Conservation (phyloP, 2,329 filamentous ascomycete species). For the Aspergillus floridensis region DNA sequence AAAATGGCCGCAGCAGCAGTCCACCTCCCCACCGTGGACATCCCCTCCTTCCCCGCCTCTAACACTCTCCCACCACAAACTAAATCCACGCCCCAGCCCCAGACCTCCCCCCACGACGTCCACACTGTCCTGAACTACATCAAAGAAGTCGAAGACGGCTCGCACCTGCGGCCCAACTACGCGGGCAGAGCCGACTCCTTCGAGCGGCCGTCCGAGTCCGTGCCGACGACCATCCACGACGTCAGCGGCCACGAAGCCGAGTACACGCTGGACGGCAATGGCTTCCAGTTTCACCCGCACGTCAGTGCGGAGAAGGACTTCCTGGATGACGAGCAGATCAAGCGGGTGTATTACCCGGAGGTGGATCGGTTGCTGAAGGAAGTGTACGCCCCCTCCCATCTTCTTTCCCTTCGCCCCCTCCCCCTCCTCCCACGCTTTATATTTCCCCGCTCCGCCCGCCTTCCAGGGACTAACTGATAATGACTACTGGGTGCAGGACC, state of each 20-base stretch:
- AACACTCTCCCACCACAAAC: background rate
- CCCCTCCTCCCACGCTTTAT: too few species aligned
- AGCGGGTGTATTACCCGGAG: conserved; percentile 46
- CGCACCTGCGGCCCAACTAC: conserved; percentile 40
- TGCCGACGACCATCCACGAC: conserved; percentile 42
- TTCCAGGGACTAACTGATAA: background rate
- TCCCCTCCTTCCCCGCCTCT: conserved; percentile 10
- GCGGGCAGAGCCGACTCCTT: conserved; percentile 41
- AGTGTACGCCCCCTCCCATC: conserved; percentile 22
- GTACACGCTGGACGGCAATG: conserved; percentile 48
- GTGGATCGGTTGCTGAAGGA: conserved; percentile 48
- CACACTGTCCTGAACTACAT: conserved; percentile 49
- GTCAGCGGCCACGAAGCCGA: conserved; percentile 44
- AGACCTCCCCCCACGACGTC: conserved; percentile 32
- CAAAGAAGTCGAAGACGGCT: conserved; percentile 45
- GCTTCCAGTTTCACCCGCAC: conserved; percentile 47
- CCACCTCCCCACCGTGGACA: conserved; percentile 17
- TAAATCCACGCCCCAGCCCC: background rate
- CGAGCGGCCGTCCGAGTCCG: conserved; percentile 39
- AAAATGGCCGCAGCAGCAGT: conserved; percentile 34
- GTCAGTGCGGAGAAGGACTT: conserved; percentile 38
- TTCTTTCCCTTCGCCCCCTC: too few species aligned
- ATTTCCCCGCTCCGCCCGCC: too few species aligned
- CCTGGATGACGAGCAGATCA: conserved; percentile 44
- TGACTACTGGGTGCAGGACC: conserved; percentile 24